A percentile compares a stretch with the other conserved stretches of the same genome.
These are phyloP conservation scores for Calonectria fujianensis DNA, from an alignment of 2,329 filamentous ascomycete genomes.

Conservation along the genomic window DNA sequence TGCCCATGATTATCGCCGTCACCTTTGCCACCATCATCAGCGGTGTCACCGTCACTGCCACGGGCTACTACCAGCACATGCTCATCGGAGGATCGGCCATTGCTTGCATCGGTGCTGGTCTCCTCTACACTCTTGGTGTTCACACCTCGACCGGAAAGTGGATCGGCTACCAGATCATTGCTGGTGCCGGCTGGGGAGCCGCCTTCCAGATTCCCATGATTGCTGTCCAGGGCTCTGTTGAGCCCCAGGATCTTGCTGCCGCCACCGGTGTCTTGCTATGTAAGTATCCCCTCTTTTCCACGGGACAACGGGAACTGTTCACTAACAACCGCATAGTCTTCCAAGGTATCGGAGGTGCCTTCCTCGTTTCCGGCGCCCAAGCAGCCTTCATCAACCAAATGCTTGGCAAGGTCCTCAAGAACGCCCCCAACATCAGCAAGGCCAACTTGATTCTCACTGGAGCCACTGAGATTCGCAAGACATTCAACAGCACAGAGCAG, in stretches of 20 bases:
- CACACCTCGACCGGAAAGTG: conserved; percentile 64
- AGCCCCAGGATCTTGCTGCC: conserved; percentile 65
- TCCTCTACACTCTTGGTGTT: conserved; percentile 65
- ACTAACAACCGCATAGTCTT: conserved; percentile 59
- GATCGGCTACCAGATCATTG: conserved; percentile 73
- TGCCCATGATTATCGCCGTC: conserved; percentile 67
- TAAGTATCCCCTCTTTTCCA: conserved; percentile 50
- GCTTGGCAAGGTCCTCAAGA: conserved; percentile 57
- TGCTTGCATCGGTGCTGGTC: conserved; percentile 65
- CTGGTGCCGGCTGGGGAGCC: conserved; percentile 68
- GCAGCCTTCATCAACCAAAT: conserved; percentile 68
- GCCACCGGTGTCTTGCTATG: conserved; percentile 69
- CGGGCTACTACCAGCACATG: conserved; percentile 65
- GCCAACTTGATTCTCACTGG: conserved; percentile 64
- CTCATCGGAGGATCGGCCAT: conserved; percentile 67
- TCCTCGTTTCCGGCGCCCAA: conserved; percentile 69
- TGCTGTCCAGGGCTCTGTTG: conserved; percentile 65
- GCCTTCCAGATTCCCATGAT: conserved; percentile 71
- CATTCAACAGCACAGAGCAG: conserved; percentile 70
- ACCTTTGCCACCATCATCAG: conserved; percentile 64
- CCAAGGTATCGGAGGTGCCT: conserved; percentile 71
- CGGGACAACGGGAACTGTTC: background rate
- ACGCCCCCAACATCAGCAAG: conserved; percentile 62
- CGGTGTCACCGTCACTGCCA: conserved; percentile 62
- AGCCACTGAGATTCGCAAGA: conserved; percentile 73